These are phyloP conservation scores for Blastobotrys apis DNA, from an alignment of 1,139 yeast genomes.

Conservation along the genomic window DNA sequence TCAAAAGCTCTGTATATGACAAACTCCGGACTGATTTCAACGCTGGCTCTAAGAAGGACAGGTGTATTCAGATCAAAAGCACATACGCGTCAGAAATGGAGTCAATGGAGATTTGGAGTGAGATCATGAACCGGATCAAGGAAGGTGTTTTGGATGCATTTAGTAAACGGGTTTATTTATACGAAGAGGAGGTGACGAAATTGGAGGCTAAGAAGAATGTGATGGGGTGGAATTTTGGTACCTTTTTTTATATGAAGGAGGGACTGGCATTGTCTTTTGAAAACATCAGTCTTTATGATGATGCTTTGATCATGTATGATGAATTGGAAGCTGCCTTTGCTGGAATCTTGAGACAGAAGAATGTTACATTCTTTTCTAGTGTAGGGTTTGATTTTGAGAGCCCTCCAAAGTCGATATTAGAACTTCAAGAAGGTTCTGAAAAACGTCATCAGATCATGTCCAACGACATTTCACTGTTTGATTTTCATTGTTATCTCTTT, in stretches of 20 bases:
- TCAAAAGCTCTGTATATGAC: conserved; percentile 56
- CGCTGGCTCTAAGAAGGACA: conserved; percentile 33
- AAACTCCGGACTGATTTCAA: conserved; percentile 67
- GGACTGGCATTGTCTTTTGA: conserved; percentile 46
- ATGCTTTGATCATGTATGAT: conserved; percentile 49
- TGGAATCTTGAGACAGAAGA: conserved; percentile 22
- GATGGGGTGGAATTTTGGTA: conserved; percentile 44
- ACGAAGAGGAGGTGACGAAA: conserved; percentile 38
- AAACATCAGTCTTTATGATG: conserved; percentile 54
- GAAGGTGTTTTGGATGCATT: conserved; percentile 54
- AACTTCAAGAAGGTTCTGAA: conserved; percentile 21
- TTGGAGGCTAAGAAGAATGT: conserved; percentile 34
- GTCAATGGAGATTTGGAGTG: conserved; percentile 49
- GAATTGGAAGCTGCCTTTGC: conserved; percentile 36
- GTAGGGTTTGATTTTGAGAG: conserved; percentile 31
- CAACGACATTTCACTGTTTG: conserved; percentile 40
- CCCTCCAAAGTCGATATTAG: conserved; percentile 15
- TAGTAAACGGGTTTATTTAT: conserved; percentile 43
- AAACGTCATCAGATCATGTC: conserved; percentile 37
- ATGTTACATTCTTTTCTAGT: conserved; percentile 28
- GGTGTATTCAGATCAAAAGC: conserved; percentile 35
- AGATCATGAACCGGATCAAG: conserved; percentile 46
- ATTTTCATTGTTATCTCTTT: conserved; percentile 40
- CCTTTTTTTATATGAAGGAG: conserved; percentile 44
- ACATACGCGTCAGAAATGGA: conserved; percentile 39